Evolutionary conservation across 1,284 basidiomycete species (phyloP), one percentile per base, ranked within the genome.

Genomic region (Tilletiaria anomala): DNA sequence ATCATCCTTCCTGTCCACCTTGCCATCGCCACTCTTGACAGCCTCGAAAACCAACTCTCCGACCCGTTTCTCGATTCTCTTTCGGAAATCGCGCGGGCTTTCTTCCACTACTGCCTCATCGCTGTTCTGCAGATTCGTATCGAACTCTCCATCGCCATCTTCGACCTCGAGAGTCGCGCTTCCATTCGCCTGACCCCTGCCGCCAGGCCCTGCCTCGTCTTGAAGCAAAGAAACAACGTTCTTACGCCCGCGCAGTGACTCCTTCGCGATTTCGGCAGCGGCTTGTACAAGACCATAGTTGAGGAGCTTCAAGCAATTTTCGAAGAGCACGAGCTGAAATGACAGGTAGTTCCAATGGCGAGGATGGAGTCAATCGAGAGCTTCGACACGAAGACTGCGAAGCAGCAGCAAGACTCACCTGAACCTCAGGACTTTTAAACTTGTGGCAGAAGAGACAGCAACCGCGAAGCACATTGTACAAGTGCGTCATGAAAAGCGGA

Each of bases 401-500:
- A 6, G 85, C 88, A 22, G 79, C 17, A 22, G 33, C 15, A 8
- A 3, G 5, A 72, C 82, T 57, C 64, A 89, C 87, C 69, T 76
- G 72, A n/a, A 78, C 73, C 57, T 80, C 75, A 49, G 75, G 75
- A 58, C 82, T 71, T 70, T 91, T 87, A 72, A 97, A 94, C 56
- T 75, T 77, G 69, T 97, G 91, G 70, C 93, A 99, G 70, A 84
- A 96, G 63, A 93, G 71, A 71, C 93, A 99, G n/a, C 79, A 81
- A 33, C 80, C 81, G 40, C 88, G 79, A 12, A 99, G 73, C 39
- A 97, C 70, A 54, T 83, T 82, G 69, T 81, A 89, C 73, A 84
- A 82, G 62, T 93, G 86, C 37, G 75, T 75, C 80, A 97, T 88
- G 71, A 96, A 99, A 21, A 99, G 73, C 0, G 93, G 93, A 66